These are phyloP conservation scores for Acorus calamus DNA, from an alignment of 106 monocot species.

Conservation along the genomic window DNA sequence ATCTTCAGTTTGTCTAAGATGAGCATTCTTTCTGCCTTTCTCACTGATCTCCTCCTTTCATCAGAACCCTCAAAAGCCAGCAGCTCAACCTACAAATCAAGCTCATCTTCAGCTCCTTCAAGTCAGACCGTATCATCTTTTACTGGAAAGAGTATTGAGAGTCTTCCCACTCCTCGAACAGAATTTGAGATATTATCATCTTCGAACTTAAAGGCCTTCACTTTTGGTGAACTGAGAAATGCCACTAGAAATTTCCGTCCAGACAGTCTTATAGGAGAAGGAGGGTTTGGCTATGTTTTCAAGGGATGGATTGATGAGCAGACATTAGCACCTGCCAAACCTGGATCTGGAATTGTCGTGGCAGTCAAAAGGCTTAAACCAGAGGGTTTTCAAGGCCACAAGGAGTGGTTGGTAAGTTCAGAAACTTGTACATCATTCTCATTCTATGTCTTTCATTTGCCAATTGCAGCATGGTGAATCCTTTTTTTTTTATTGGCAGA, in stretches of 20 bases:
- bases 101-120: slow-evolving; percentile 9
- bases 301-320: slow-evolving; percentile 33
- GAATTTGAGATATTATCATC: slow-evolving; percentile 20
- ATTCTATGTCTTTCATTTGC: neutral
- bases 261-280: slow-evolving; percentile 28
- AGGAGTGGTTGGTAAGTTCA: slow-evolving; percentile 23
- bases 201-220: slow-evolving; percentile 20
- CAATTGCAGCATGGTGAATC: neutral
- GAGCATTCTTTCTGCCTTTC: neutral
- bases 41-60: neutral
- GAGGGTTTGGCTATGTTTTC: slow-evolving; percentile 29
- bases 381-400: slow-evolving; percentile 31
- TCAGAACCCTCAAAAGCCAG: slow-evolving; percentile 16
- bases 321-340: slow-evolving; percentile 16
- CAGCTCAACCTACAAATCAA: neutral
- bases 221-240: slow-evolving; percentile 27
- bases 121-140: slow-evolving; percentile 1
- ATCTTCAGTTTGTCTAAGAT: neutral
- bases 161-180: slow-evolving; percentile 8
- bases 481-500: slow-evolving; percentile 6
- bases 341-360: slow-evolving; percentile 24
- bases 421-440: neutral
- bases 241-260: slow-evolving; percentile 29
- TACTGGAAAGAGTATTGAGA: slow-evolving; percentile 6
- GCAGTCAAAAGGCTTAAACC: slow-evolving; percentile 31